These are phyloP conservation scores for Candida dubliniensis DNA, from an alignment of 1,139 yeast genomes.

Conservation along the genomic window DNA sequence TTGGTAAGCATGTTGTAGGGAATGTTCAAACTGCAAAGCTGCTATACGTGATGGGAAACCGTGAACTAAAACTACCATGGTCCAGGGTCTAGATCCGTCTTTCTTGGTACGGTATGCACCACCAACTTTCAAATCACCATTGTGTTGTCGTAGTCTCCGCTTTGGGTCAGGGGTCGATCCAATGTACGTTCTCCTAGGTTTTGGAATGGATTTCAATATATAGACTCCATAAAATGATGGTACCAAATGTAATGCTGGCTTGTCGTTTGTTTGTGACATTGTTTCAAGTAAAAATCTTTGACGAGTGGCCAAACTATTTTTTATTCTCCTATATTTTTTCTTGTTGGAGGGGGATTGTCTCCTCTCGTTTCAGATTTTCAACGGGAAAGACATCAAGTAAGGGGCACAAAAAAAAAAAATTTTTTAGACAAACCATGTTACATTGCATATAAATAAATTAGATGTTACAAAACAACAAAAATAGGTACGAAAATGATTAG, in stretches of 20 bases:
- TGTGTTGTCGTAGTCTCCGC: conserved; percentile 71
- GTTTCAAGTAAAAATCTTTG: conserved; percentile 4
- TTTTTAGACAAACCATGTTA: neutral
- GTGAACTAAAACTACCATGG: conserved; percentile 57
- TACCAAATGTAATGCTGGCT: conserved; percentile 14
- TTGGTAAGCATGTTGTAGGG: conserved; percentile 71
- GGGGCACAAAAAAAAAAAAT: conserved; percentile 1
- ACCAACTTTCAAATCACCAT: conserved; percentile 60
- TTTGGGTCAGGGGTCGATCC: conserved; percentile 80
- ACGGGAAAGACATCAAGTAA: neutral
- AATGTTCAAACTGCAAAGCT: conserved; percentile 75
- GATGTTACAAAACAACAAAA: neutral
- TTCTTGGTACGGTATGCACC: conserved; percentile 69
- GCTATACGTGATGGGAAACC: conserved; percentile 73
- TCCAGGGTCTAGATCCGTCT: conserved; percentile 69
- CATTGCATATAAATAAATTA: too few species aligned
- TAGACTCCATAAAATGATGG: conserved; percentile 65
- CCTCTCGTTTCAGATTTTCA: neutral
- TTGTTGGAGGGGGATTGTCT: neutral
- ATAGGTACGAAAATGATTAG: neutral
- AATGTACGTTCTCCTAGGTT: conserved; percentile 59
- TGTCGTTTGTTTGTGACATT: conserved; percentile 5
- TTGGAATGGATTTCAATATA: conserved; percentile 56
- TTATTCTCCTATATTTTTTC: neutral
- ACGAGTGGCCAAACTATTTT: neutral